Conservation (phyloP, 768 basidiomycete species). For the Thelephora aurantiotincta region DNA sequence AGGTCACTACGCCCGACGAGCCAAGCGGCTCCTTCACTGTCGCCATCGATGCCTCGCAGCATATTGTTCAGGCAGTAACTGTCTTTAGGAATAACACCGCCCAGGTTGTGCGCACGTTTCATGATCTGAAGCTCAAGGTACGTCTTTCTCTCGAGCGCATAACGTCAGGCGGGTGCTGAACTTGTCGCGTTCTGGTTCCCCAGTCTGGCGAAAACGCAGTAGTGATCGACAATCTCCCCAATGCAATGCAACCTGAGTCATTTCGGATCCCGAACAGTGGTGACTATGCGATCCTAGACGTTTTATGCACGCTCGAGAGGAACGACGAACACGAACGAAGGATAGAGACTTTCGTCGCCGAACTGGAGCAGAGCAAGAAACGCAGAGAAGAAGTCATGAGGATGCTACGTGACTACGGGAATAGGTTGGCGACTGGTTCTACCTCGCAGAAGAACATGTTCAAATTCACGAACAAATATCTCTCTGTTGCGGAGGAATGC, state of each 20-base stretch:
- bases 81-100: slow-evolving; percentile 42
- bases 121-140: slow-evolving; percentile 30
- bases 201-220: slow-evolving; percentile 42
- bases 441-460: too few species aligned
- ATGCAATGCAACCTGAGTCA: slow-evolving; percentile 36
- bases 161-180: background rate
- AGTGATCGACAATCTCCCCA: slow-evolving; percentile 31
- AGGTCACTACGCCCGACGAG: too few species aligned
- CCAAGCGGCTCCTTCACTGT: too few species aligned
- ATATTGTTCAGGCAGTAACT: slow-evolving; percentile 38
- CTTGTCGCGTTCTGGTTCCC: background rate
- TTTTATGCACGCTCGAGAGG: slow-evolving; percentile 28
- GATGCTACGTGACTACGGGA: too few species aligned
- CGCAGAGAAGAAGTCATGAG: too few species aligned
- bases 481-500: too few species aligned
- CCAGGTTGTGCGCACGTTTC: slow-evolving; percentile 40
- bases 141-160: background rate
- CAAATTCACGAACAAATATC: too few species aligned
- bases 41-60: slow-evolving; percentile 12
- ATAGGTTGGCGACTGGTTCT: too few species aligned
- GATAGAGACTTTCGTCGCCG: too few species aligned
- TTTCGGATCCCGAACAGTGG: slow-evolving; percentile 36
- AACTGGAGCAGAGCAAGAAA: too few species aligned
- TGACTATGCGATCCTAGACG: slow-evolving; percentile 32
- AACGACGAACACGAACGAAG: slow-evolving; percentile 12